Percentiles rank a stretch among this genome's conserved stretches.
Evolutionary conservation across 441 rosid species (phyloP).

Genomic region (Pelargonium australe): DNA sequence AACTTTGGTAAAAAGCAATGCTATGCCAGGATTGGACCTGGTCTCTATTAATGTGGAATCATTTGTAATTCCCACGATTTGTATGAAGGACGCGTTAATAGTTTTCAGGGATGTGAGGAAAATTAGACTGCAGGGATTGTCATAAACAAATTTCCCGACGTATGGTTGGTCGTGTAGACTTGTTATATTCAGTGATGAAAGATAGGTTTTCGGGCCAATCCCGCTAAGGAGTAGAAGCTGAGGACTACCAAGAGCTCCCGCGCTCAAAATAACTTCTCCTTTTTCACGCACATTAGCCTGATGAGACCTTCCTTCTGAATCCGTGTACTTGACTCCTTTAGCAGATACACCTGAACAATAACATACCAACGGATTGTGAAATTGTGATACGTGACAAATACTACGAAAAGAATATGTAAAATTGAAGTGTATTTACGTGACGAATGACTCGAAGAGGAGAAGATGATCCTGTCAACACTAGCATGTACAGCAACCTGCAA

Average conservation of each 20-base stretch:
- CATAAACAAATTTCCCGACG: background rate
- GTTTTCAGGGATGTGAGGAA: background rate
- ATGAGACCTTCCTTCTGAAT: background rate
- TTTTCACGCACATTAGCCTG: background rate
- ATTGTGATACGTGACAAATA: too few species aligned
- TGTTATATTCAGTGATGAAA: background rate
- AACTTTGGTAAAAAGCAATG: background rate
- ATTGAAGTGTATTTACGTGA: background rate
- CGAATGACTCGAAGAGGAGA: background rate
- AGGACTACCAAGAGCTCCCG: background rate
- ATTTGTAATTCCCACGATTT: background rate
- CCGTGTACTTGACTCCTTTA: background rate
- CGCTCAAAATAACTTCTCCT: constrained; percentile 4
- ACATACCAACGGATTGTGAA: too few species aligned
- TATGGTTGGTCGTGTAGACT: background rate
- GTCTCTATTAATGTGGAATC: too few species aligned
- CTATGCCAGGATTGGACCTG: too few species aligned
- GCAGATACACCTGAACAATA: background rate
- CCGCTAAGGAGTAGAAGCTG: constrained; percentile 3
- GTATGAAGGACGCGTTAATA: background rate
- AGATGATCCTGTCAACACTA: background rate
- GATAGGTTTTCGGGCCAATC: background rate
- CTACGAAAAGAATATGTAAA: too few species aligned
- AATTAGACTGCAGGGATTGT: background rate
- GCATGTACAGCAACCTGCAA: background rate